phyloP scores from a whole-genome alignment of 306 rosid genomes.

The Prunus padus region DNA sequence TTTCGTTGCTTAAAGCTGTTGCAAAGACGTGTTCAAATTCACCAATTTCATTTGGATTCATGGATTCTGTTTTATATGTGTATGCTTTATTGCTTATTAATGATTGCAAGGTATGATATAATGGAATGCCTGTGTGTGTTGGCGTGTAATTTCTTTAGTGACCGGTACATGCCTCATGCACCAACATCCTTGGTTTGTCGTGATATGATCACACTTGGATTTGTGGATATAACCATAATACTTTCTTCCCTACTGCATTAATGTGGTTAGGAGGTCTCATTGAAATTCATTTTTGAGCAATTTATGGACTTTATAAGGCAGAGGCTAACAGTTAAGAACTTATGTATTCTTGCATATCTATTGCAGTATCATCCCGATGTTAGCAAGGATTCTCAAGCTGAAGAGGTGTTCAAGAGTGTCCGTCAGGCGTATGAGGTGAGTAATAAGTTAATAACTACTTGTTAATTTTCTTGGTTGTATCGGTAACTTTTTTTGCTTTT shows the following conservation, averaged over 20 bases:
- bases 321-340: background rate
- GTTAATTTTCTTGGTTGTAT: too few relatives aligned
- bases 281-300: background rate
- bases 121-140: background rate
- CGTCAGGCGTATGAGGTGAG: slow-evolving; percentile 78
- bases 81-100: background rate
- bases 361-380: slow-evolving; percentile 95
- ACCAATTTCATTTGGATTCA: background rate
- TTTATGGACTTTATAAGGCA: background rate
- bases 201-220: background rate
- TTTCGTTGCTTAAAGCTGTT: background rate
- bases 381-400: slow-evolving; percentile 72
- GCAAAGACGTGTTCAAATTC: background rate
- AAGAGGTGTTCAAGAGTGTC: slow-evolving; percentile 71
- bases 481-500: background rate
- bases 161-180: background rate
- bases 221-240: background rate
- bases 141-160: background rate
- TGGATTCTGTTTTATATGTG: background rate
- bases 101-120: background rate
- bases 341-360: slow-evolving; percentile 10
- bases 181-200: background rate
- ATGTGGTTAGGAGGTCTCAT: background rate
- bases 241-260: background rate
- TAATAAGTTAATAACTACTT: too few relatives aligned